Percentiles rank a stretch among this genome's conserved stretches.
These are phyloP conservation scores for Coprinopsis sp. DNA, from an alignment of 768 basidiomycete genomes.

Conservation along the genomic window DNA sequence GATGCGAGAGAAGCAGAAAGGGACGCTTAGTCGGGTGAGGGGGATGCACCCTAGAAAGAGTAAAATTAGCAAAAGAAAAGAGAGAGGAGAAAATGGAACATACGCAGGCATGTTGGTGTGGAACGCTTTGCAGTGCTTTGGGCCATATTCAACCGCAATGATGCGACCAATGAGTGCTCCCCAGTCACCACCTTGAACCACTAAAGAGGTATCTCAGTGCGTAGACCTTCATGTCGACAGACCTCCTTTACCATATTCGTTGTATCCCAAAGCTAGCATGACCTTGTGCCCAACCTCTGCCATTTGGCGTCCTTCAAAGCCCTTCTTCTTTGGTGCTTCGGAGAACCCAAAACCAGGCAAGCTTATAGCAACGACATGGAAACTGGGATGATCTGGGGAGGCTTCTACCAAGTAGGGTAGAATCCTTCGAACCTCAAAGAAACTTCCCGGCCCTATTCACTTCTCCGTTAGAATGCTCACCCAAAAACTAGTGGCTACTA, in stretches of 20 bases:
- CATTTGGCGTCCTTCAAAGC: conserved; percentile 37
- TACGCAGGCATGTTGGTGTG: conserved; percentile 47
- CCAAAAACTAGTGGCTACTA: conserved; percentile 3
- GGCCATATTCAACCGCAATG: conserved; percentile 27
- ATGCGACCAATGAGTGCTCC: conserved; percentile 21
- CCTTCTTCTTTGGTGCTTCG: conserved; percentile 44
- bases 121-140: conserved; percentile 44
- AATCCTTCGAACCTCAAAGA: conserved; percentile 54
- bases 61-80: conserved; percentile 6
- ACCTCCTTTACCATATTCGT: conserved; percentile 37
- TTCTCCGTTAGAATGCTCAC: not conserved
- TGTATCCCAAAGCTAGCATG: conserved; percentile 44
- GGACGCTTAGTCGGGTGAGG: no score
- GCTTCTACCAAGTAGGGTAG: conserved; percentile 47
- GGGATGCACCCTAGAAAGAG: not conserved
- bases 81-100: conserved; percentile 11
- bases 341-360: conserved; percentile 64
- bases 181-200: conserved; percentile 27
- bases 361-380: conserved; percentile 61
- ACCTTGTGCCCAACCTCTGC: conserved; percentile 41
- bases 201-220: conserved; percentile 13
- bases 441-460: conserved; percentile 52
- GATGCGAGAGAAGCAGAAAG: conserved; percentile 18
- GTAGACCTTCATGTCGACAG: not conserved
- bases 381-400: conserved; percentile 42